Conservation (phyloP, 116 monocot species). For the Cymodocea nodosa region DNA sequence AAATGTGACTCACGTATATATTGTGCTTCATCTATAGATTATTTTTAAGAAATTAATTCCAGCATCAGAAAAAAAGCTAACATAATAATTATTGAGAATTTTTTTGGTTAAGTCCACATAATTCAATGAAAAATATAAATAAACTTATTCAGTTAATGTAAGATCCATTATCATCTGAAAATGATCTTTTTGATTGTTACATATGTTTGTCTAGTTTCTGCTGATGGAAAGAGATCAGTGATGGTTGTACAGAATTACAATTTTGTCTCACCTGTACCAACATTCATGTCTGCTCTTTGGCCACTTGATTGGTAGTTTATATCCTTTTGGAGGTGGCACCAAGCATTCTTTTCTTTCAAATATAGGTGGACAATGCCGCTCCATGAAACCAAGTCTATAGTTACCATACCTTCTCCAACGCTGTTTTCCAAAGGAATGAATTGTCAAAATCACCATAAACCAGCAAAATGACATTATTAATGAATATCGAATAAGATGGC, state of each 20-base stretch:
- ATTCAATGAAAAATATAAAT: too few relatives aligned
- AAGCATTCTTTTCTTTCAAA: slow-evolving; percentile 68
- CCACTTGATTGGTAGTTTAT: slow-evolving; percentile 82
- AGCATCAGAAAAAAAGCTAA: too few relatives aligned
- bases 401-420: slow-evolving; percentile 85
- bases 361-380: slow-evolving; percentile 83
- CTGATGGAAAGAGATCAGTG: background rate
- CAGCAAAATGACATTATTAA: background rate
- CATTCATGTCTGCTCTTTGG: slow-evolving; percentile 85
- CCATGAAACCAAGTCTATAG: slow-evolving; percentile 77
- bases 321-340: slow-evolving; percentile 75
- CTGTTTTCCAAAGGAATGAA: slow-evolving; percentile 14
- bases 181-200: too few relatives aligned
- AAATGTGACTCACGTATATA: too few relatives aligned
- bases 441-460: background rate
- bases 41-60: too few relatives aligned
- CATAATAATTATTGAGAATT: too few relatives aligned
- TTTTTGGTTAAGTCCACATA: too few relatives aligned
- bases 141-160: too few relatives aligned
- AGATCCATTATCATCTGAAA: too few relatives aligned
- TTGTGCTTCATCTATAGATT: too few relatives aligned
- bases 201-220: background rate
- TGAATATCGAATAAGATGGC: background rate
- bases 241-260: background rate
- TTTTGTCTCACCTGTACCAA: slow-evolving; percentile 73